Evolutionary conservation across 495 filamentous ascomycete genomes (phyloP), one percentile per base, ranked within the genome.

Genomic region (Penicillium malachiteum): DNA sequence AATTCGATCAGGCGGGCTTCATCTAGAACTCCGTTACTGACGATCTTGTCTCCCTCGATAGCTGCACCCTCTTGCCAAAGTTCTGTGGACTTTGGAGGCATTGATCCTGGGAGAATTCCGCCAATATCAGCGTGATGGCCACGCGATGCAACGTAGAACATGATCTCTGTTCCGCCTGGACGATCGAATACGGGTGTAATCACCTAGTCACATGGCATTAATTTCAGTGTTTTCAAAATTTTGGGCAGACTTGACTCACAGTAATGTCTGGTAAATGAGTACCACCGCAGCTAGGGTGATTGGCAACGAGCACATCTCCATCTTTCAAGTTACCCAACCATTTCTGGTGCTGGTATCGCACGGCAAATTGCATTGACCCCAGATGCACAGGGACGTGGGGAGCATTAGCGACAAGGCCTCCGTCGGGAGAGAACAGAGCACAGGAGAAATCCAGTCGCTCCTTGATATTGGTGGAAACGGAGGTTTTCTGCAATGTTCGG

Each of bases 61-160:
- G 92, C 84, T 0, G 95, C 93, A 8, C 94, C 94, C 73, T 98
- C 94, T 69, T 98, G 93, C 76, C 79, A 97, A 0, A 98, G 81
- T 63, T 97, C 94, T 5, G 88, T 84, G 3, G 92, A 96, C 57
- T 96, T 88, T 1, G 94, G 94, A 1, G 94, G 94, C 94, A 98
- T 98, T 37, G 90, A 95, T 8, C 94, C 94, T 0, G 94, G 93
- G 5, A 96, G 82, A 50, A 97, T 97, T 31, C 94, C 94, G 12
- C 94, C 94, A 59, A 98, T 97, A 68, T 98, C 94, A 2, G 94
- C 94, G 58, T 98, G 94, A 66, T 98, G 94, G 0, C 94, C 94
- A 32, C 94, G 84, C 7, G 91, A 96, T 3, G 94, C 94, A 5
- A 96, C 94, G 65, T 97, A 98, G 73, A 98, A 98, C 58, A 97